phyloP scores from a whole-genome alignment of 2,329 filamentous ascomycete species.

The Colletotrichum orchidophilum region DNA sequence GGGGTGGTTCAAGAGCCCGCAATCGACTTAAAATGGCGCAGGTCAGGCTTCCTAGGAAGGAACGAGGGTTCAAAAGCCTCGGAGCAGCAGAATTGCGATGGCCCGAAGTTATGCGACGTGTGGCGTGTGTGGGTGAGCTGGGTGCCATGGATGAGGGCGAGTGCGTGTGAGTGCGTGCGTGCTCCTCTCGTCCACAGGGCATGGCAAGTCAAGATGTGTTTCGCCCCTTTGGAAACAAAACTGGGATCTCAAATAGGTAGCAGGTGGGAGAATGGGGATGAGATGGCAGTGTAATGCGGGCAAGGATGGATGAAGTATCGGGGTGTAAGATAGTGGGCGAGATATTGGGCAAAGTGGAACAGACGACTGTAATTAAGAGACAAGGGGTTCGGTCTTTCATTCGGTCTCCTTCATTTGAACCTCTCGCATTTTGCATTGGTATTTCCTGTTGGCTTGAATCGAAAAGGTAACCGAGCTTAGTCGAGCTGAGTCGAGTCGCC shows the following conservation, averaged over 20 bases:
- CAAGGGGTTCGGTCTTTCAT: not conserved
- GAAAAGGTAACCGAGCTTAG: not conserved
- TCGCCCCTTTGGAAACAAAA: conserved; percentile 22
- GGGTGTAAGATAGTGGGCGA: not conserved
- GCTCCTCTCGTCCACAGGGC: not conserved
- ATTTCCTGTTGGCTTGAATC: not conserved
- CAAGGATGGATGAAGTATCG: not conserved
- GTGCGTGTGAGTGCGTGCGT: not conserved
- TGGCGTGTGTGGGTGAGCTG: conserved; percentile 15
- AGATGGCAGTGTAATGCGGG: conserved; percentile 21
- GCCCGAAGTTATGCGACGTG: not conserved
- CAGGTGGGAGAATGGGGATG: conserved; percentile 10
- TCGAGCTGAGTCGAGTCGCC: conserved; percentile 8
- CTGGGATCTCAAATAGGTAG: conserved; percentile 19
- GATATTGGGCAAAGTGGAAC: not conserved
- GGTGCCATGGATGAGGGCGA: not conserved
- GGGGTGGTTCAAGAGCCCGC: conserved; percentile 9
- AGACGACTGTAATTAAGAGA: not conserved
- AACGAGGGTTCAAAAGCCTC: conserved; percentile 3
- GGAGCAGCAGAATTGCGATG: not conserved
- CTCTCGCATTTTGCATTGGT: not conserved
- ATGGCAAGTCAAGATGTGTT: conserved; percentile 18
- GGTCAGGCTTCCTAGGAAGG: not conserved
- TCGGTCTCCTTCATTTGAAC: not conserved
- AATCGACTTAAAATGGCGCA: not conserved